Percentiles rank a stretch among this genome's conserved stretches.
Evolutionary conservation across 169 alveolate species (phyloP).

Genomic region (Eimeria praecox): DNA sequence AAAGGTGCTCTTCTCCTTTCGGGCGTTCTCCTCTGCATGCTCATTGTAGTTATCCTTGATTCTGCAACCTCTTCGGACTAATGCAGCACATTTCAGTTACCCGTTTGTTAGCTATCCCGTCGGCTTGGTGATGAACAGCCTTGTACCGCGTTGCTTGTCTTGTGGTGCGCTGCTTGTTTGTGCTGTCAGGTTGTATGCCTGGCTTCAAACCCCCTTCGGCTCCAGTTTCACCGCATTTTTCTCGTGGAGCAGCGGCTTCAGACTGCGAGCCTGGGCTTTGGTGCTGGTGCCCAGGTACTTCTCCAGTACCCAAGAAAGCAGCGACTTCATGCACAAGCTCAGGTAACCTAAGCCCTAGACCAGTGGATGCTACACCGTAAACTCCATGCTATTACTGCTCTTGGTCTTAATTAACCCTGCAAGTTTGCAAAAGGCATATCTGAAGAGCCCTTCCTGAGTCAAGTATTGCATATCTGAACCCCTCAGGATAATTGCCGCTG

Average conservation of each 20-base stretch:
- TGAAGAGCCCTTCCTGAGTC: background rate
- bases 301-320: constrained; percentile 61
- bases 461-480: background rate
- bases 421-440: no score
- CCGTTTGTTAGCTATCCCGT: background rate
- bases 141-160: background rate
- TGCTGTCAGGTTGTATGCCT: constrained; percentile 71
- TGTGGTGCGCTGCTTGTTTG: background rate
- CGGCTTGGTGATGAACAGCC: background rate
- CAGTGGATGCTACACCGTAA: background rate
- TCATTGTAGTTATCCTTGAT: background rate
- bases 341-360: constrained; percentile 36
- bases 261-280: constrained; percentile 72
- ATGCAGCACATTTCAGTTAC: background rate
- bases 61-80: background rate
- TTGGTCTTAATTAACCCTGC: background rate
- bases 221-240: constrained; percentile 68
- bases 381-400: background rate
- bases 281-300: constrained; percentile 75
- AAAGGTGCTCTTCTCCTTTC: background rate
- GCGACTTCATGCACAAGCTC: constrained; percentile 78
- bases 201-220: constrained; percentile 82
- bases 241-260: constrained; percentile 77
- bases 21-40: background rate
- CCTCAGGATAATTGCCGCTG: background rate